Evolutionary conservation across 2,329 filamentous ascomycete genomes (phyloP).

Genomic region (Talaromyces sp.): DNA sequence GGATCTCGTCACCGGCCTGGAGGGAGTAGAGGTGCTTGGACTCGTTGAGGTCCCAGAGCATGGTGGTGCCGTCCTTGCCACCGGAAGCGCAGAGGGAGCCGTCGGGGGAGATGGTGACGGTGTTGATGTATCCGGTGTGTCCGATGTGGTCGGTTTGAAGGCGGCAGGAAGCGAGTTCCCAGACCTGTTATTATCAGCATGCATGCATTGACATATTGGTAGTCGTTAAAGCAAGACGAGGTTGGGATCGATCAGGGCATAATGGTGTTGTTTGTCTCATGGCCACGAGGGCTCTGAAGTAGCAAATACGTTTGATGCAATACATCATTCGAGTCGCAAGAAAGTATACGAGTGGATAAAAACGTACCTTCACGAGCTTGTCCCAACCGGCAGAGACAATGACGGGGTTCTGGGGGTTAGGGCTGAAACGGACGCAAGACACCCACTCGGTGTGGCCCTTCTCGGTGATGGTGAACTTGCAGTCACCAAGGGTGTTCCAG

Average conservation of each 20-base stretch:
- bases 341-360: not conserved
- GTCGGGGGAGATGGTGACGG: constrained; percentile 99
- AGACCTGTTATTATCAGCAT: constrained; percentile 65
- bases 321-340: constrained; percentile 73
- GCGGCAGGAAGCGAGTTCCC: constrained; percentile 99
- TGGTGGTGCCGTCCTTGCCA: constrained; percentile 99
- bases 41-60: constrained; percentile 99
- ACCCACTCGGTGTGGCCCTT: constrained; percentile 99
- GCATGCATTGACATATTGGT: constrained; percentile 19
- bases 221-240: not conserved
- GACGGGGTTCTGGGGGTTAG: constrained; percentile 99
- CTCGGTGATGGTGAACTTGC: constrained; percentile 99
- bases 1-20: constrained; percentile 99
- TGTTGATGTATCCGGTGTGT: constrained; percentile 99
- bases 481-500: constrained; percentile 99
- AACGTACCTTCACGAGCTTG: constrained; percentile 98
- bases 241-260: constrained; percentile 41
- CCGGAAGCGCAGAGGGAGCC: constrained; percentile 98
- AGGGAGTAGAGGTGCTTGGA: constrained; percentile 99
- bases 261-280: constrained; percentile 96
- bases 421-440: constrained; percentile 98
- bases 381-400: constrained; percentile 99
- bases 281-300: constrained; percentile 96
- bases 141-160: constrained; percentile 99
- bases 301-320: constrained; percentile 98